phyloP scores from a whole-genome alignment of 164 flowering plant genomes.

The Berberis thunbergii region DNA sequence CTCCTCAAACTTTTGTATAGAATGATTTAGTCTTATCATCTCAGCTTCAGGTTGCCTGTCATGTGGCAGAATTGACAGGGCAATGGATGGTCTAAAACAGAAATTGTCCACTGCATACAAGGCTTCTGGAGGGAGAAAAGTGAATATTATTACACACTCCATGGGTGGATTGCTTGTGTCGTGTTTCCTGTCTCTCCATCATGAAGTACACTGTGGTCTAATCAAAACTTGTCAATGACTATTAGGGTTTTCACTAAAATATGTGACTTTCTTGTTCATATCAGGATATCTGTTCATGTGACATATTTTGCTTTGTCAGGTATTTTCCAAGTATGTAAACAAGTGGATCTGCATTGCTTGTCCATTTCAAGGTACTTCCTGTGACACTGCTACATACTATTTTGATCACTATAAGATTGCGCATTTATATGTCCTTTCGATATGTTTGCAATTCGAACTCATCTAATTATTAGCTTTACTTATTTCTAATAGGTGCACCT shows the following conservation, averaged over 20 bases:
- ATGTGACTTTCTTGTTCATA: not conserved
- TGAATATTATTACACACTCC: slow-evolving; percentile 79
- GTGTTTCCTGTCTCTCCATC: slow-evolving; percentile 71
- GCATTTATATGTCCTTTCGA: not conserved
- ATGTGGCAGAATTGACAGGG: slow-evolving; percentile 49
- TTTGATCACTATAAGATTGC: not conserved
- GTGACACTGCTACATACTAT: not conserved
- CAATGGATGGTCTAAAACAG: slow-evolving; percentile 52
- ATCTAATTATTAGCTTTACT: slow-evolving; percentile 4
- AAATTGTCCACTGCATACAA: slow-evolving; percentile 66
- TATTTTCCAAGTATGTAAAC: slow-evolving; percentile 64
- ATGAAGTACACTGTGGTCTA: slow-evolving; percentile 37
- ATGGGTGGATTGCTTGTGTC: slow-evolving; percentile 86
- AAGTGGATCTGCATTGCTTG: slow-evolving; percentile 90
- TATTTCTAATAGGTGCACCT: slow-evolving; percentile 76
- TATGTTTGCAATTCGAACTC: not conserved
- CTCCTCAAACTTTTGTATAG: slow-evolving; percentile 7
- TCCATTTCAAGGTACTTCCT: slow-evolving; percentile 78
- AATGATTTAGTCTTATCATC: slow-evolving; percentile 4
- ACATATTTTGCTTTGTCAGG: slow-evolving; percentile 32
- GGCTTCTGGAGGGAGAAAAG: slow-evolving; percentile 87
- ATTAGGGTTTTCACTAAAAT: not conserved
- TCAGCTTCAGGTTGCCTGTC: slow-evolving; percentile 10
- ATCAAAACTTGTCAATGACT: not conserved
- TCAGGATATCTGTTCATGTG: not conserved